Conservation (phyloP, 495 filamentous ascomycete species). For the Annulohypoxylon stygium region DNA sequence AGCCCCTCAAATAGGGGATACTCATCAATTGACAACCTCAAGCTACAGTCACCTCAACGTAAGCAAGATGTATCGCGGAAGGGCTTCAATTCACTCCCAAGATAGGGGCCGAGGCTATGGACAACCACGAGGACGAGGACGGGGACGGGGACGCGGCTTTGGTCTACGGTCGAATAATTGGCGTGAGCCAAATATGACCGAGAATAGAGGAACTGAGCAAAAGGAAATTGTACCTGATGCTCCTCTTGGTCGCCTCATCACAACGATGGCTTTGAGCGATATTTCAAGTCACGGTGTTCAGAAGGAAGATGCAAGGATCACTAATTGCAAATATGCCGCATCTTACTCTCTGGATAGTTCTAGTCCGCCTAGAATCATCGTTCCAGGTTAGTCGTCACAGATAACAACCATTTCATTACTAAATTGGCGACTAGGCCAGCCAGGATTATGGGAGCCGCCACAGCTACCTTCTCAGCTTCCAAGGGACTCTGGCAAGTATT, state of each 20-base stretch:
- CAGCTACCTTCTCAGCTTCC: conserved; percentile 53
- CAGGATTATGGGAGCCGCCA: conserved; percentile 70
- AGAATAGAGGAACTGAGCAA: background rate
- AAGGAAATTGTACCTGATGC: background rate
- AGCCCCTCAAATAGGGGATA: background rate
- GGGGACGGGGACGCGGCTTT: conserved; percentile 13
- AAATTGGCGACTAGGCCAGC: conserved; percentile 60
- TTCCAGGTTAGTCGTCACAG: conserved; percentile 62
- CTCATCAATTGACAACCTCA: background rate
- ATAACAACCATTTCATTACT: conserved; percentile 9
- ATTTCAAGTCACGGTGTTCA: background rate
- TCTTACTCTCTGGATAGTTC: conserved; percentile 69
- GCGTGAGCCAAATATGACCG: background rate
- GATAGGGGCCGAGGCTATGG: background rate
- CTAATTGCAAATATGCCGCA: conserved; percentile 56
- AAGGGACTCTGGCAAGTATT: conserved; percentile 66
- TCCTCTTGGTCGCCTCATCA: conserved; percentile 39
- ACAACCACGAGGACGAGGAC: background rate
- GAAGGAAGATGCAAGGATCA: conserved; percentile 43
- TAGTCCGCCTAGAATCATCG: conserved; percentile 58
- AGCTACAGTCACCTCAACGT: background rate
- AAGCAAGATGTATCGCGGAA: conserved; percentile 30
- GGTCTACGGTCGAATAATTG: background rate
- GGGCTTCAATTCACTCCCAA: conserved; percentile 6
- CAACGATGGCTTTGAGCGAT: conserved; percentile 23